Evolutionary conservation across 768 basidiomycete genomes (phyloP).

Genomic region (Nevesoporus exiguus): DNA sequence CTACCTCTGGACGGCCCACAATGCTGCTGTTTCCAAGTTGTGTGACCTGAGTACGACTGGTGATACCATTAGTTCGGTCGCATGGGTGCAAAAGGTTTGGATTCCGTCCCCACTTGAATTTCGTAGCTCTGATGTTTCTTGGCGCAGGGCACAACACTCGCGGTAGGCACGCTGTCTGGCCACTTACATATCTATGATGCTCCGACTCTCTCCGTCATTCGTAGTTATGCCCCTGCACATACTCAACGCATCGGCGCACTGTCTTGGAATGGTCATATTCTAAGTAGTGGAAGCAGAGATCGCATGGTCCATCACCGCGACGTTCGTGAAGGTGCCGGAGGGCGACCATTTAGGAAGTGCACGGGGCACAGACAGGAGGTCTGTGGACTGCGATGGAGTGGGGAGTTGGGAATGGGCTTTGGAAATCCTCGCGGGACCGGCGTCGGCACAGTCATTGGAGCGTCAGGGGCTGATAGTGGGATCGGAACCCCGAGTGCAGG

Average conservation of each 20-base stretch:
- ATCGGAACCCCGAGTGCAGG: slow-evolving; percentile 20
- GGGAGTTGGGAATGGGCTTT: slow-evolving; percentile 26
- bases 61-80: slow-evolving; percentile 82
- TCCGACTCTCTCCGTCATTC: slow-evolving; percentile 62
- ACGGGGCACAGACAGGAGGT: slow-evolving; percentile 89
- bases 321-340: slow-evolving; percentile 60
- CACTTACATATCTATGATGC: slow-evolving; percentile 94
- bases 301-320: slow-evolving; percentile 90
- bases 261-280: slow-evolving; percentile 87
- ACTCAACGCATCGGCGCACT: slow-evolving; percentile 87
- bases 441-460: slow-evolving; percentile 2
- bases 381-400: slow-evolving; percentile 91
- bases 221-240: slow-evolving; percentile 86
- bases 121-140: background rate
- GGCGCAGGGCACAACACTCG: slow-evolving; percentile 73
- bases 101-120: background rate
- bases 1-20: slow-evolving; percentile 96
- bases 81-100: slow-evolving; percentile 81
- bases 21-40: slow-evolving; percentile 86
- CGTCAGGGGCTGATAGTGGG: slow-evolving; percentile 29
- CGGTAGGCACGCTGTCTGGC: slow-evolving; percentile 90
- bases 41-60: slow-evolving; percentile 67
- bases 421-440: slow-evolving; percentile 21
- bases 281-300: slow-evolving; percentile 91
- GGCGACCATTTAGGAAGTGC: slow-evolving; percentile 67